Conservation (phyloP, 2,329 filamentous ascomycete species). For the Ascochyta lentis region DNA sequence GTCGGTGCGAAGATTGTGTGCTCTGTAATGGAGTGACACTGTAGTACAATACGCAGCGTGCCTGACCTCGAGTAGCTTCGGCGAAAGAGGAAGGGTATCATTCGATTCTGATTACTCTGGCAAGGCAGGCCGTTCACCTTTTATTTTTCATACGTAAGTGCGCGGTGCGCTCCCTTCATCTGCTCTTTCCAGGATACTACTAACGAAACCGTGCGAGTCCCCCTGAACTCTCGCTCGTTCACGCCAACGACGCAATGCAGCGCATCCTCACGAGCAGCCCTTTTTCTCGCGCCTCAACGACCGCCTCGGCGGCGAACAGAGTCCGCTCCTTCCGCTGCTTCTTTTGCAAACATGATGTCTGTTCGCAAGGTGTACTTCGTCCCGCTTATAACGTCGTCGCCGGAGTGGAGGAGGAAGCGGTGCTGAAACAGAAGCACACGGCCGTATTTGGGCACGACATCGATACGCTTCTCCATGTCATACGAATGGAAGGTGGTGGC, state of each 20-base stretch:
- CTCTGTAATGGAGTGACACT: constrained; percentile 70
- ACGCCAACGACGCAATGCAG: not conserved
- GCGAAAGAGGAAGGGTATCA: constrained; percentile 63
- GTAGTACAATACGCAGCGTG: constrained; percentile 96
- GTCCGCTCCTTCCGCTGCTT: constrained; percentile 20
- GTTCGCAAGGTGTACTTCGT: constrained; percentile 64
- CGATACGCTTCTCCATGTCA: constrained; percentile 42
- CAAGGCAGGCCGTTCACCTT: constrained; percentile 75
- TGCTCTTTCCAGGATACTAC: constrained; percentile 49
- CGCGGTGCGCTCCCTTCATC: not conserved
- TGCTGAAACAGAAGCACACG: constrained; percentile 65
- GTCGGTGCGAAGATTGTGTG: constrained; percentile 93
- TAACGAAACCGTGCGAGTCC: constrained; percentile 35
- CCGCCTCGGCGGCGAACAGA: not conserved
- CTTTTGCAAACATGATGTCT: constrained; percentile 60
- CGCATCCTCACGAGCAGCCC: not conserved
- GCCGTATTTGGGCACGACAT: constrained; percentile 59
- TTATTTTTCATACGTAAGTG: constrained; percentile 60
- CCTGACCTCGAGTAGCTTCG: constrained; percentile 53
- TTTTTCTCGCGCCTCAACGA: not conserved
- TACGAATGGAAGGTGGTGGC: constrained; percentile 60
- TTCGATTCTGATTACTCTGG: constrained; percentile 95
- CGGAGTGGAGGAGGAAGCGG: constrained; percentile 58
- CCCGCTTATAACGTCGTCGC: constrained; percentile 61
- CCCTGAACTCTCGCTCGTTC: not conserved